phyloP scores from a whole-genome alignment of 208 protist genomes.

The Novymonas esmeraldas region DNA sequence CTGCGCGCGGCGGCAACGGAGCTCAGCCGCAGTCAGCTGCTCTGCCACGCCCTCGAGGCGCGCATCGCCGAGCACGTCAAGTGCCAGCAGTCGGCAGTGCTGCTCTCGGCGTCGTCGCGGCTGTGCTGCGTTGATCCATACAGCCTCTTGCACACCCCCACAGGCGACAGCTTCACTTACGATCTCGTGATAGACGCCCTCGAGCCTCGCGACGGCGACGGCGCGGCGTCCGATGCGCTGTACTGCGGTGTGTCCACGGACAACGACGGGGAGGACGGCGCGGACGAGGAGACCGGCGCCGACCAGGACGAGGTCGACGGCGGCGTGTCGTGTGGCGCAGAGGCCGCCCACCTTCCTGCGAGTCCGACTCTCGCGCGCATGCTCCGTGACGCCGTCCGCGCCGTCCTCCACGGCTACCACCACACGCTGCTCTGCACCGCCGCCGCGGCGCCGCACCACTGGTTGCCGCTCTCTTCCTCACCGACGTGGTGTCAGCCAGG shows the following conservation, averaged over 20 bases:
- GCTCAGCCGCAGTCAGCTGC: constrained; percentile 14
- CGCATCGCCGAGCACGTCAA: constrained; percentile 15
- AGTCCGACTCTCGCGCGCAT: constrained; percentile 11
- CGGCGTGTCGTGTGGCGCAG: constrained; percentile 12
- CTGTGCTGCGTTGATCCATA: constrained; percentile 23
- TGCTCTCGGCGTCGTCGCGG: neutral
- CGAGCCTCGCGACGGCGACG: too few relatives aligned
- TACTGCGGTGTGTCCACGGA: too few relatives aligned
- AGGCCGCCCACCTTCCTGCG: neutral
- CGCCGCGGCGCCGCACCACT: neutral
- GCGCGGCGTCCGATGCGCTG: too few relatives aligned
- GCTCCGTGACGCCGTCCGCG: constrained; percentile 13
- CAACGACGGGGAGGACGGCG: neutral
- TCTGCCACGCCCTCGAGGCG: constrained; percentile 22
- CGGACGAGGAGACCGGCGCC: neutral
- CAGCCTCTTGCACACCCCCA: constrained; percentile 20
- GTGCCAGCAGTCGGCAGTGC: constrained; percentile 22
- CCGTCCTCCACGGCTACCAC: constrained; percentile 21
- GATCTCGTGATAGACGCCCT: too few relatives aligned
- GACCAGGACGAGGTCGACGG: constrained; percentile 1
- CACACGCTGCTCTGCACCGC: constrained; percentile 22
- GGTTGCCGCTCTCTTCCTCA: too few relatives aligned
- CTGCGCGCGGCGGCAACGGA: constrained; percentile 14
- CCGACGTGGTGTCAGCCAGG: neutral
- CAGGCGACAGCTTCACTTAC: constrained; percentile 13